A percentile compares a stretch with the other conserved stretches of the same genome.
Conservation (phyloP, 2,329 filamentous ascomycete species). For the Esteya vermicola region DNA sequence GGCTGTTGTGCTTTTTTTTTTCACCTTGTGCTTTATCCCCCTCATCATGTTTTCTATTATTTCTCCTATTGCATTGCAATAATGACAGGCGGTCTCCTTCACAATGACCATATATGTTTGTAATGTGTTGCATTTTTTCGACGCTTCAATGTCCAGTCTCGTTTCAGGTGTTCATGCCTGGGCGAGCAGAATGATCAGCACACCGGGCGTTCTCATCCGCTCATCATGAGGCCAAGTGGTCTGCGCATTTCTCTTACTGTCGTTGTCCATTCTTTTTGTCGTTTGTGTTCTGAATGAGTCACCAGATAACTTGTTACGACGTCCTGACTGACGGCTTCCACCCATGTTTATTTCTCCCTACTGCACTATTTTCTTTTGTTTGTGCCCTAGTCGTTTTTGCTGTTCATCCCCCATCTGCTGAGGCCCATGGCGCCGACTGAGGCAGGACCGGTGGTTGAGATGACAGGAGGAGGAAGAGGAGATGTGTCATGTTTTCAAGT, state of each 20-base stretch:
- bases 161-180: background rate
- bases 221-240: background rate
- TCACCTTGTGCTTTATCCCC: background rate
- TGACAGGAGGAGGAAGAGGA: background rate
- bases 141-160: background rate
- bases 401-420: background rate
- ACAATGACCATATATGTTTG: conserved; percentile 3
- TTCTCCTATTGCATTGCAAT: conserved; percentile 5
- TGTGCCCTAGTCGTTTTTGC: background rate
- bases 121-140: conserved; percentile 1
- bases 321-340: conserved; percentile 9
- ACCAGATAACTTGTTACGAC: conserved; percentile 5
- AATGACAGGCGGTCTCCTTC: conserved; percentile 2
- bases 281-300: conserved; percentile 3
- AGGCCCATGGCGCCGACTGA: too few species aligned
- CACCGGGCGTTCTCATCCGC: background rate
- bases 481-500: background rate
- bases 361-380: background rate
- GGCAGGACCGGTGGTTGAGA: too few species aligned
- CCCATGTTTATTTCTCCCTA: background rate
- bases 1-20: background rate
- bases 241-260: background rate
- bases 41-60: background rate
- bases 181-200: background rate
- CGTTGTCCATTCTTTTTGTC: background rate